Percentiles rank a stretch among this genome's conserved stretches.
phyloP scores from a whole-genome alignment of 257 asterid genomes.

The Solanum chilense region DNA sequence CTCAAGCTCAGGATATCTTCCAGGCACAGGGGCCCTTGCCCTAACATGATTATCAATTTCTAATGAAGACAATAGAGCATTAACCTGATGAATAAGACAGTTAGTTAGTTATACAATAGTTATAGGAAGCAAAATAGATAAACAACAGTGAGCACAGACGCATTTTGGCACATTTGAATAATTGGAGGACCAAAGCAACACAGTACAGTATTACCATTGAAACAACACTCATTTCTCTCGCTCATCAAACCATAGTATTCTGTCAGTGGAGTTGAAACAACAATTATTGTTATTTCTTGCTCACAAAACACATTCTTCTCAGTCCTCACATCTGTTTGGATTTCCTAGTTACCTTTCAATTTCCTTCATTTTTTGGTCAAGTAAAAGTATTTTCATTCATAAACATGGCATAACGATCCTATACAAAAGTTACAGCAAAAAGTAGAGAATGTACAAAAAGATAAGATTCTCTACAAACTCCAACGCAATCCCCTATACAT shows the following conservation, averaged over 20 bases:
- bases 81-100: conserved; percentile 49
- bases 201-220: neutral
- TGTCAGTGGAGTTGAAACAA: neutral
- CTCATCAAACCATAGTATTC: neutral
- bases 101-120: neutral
- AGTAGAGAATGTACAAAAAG: neutral
- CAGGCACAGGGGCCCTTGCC: conserved; percentile 66
- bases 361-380: neutral
- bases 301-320: neutral
- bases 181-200: neutral
- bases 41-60: conserved; percentile 74
- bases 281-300: neutral
- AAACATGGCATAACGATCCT: neutral
- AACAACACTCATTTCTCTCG: neutral
- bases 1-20: conserved; percentile 73
- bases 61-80: conserved; percentile 74
- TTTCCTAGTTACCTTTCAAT: neutral
- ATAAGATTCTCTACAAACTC: neutral
- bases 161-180: neutral
- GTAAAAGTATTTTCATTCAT: neutral
- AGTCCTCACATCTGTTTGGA: neutral
- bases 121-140: neutral
- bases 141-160: neutral
- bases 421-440: neutral
- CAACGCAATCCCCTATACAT: neutral